Evolutionary conservation across 352 stramenopile genomes (phyloP).

Genomic region (Pythium rishiriense): DNA sequence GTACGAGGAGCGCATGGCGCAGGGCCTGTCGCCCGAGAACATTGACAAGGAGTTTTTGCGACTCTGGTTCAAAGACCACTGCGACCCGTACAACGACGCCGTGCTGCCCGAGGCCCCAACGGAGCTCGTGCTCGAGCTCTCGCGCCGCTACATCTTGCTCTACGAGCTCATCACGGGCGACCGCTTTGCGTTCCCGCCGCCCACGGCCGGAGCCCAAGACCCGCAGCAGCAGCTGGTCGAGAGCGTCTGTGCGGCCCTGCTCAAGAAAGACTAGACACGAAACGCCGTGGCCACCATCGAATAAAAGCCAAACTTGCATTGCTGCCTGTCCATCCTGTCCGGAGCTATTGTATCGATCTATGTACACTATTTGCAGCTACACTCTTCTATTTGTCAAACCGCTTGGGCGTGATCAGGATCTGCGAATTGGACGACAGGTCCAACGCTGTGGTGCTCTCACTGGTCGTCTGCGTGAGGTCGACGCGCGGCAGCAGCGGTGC

Average conservation of each 20-base stretch:
- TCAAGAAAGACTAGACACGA: slow-evolving; percentile 29
- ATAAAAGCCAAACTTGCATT: not conserved
- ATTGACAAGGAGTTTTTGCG: slow-evolving; percentile 99
- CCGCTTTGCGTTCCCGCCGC: slow-evolving; percentile 86
- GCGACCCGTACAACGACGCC: slow-evolving; percentile 98
- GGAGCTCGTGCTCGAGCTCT: slow-evolving; percentile 96
- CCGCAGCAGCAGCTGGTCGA: slow-evolving; percentile 51
- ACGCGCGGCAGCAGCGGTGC: not conserved
- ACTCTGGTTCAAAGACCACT: slow-evolving; percentile 97
- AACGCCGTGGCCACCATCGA: not conserved
- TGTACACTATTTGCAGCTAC: not conserved
- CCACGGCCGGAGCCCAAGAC: slow-evolving; percentile 1
- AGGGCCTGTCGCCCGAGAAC: slow-evolving; percentile 94
- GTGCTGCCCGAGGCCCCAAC: slow-evolving; percentile 94
- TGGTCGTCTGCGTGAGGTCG: not conserved
- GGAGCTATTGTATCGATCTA: too few species aligned
- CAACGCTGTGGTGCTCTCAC: slow-evolving; percentile 10
- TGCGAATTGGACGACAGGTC: slow-evolving; percentile 29
- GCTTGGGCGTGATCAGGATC: slow-evolving; percentile 30
- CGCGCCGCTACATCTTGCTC: slow-evolving; percentile 96
- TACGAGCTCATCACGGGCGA: slow-evolving; percentile 99
- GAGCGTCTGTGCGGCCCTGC: slow-evolving; percentile 38
- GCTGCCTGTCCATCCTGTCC: not conserved
- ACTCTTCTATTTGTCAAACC: slow-evolving; percentile 16
- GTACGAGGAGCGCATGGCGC: slow-evolving; percentile 88